Base-by-base conservation (phyloP, 192 early-diverging fungal species). In the Coemansia sp. region DNA sequence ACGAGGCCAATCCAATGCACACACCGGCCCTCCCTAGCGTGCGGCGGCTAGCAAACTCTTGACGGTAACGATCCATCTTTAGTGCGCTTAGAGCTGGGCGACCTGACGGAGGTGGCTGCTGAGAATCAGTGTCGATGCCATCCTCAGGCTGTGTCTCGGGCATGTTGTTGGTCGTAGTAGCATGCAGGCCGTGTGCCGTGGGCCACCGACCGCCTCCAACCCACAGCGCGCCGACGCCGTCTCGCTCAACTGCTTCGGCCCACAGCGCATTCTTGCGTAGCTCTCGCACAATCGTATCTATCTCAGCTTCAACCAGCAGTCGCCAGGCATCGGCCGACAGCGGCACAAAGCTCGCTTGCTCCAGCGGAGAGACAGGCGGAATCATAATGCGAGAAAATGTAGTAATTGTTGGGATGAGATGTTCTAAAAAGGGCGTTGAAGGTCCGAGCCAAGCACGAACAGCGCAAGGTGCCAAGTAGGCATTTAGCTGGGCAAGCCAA, bases 171-270 rank as follows among this genome's bases (percentile, higher is more conserved):
- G 20, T 41, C 10, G 16, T 21, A 8, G 16, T 21, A 8, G 41
- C 61, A 45, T 39, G 21, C 28, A 18, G 48, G 26, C 38, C 20
- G 23, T 73, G 73, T 8, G 60, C 21, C 3, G 64, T 58, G 6
- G 75, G 76, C 79, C 79, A 82, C 53, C 68, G 70, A 28, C 79
- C 59, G 33, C 80, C 80, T 26, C 80, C 80, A 14, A 78, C 76
- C 80, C 80, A 83, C 16, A 83, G 69, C n/a, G 76, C 75, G 26
- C 72, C 80, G 23, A 75, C 63, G 5, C 80, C 80, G 26, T 74
- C 72, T 6, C 65, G 64, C 56, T 83, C 76, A 12, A 66, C 80
- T 2, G 67, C 72, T 11, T 78, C 80, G 10, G 72, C 71, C 80
- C 76, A 83, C 28, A 74, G 55, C 20, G 76, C 61, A 34, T 78